Evolutionary conservation across 148 eudicot species (phyloP), one percentile per base, ranked within the genome.

Genomic region (Rhododendron williamsianum): DNA sequence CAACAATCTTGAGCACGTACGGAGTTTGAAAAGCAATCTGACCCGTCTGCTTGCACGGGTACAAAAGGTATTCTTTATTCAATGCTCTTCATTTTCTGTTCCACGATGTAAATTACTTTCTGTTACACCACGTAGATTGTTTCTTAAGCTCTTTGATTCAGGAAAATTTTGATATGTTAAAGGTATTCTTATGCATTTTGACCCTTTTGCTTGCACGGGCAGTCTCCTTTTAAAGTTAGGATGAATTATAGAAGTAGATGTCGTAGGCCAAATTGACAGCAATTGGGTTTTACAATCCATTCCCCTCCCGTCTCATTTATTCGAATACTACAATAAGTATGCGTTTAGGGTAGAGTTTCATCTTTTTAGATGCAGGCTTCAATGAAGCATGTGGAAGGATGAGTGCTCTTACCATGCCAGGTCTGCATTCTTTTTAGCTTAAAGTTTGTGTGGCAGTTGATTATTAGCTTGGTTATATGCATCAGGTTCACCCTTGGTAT

Each of bases 1-100:
- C 76, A 94, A 94, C 86, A 97, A 95, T 88, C 98, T 97, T 86
- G 98, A 97, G 89, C 98, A 90, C 60, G 99, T 97, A 69, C 86
- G 99, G 86, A 95, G 98, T 87, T 92, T 95, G 91, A 97, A 97
- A 85, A 97, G 98, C 91, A 92, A 94, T 80, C 94, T 97, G 54
- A 97, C 99, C 63, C 95, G 96, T 63, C 87, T 97, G 89, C 99
- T 97, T 87, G 99, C 98, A 82, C 92, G 96, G 76, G 99, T 97
- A 54, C 99, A 97, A 83, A 97, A 95, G 98, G 99, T 97, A 94
- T 58, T 15, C 15, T 33, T 4, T 54, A 35, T 38, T 19, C 11
- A 16, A 15, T 38, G 23, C 78, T 38, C 27, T 36, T 38, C 80
- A 36, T 43, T 76, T 76, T 3, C n/a, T 33, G 78, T 41, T 16